Evolutionary conservation across 331 rosid species (phyloP).

Genomic region (Erythrophleum ivorense): DNA sequence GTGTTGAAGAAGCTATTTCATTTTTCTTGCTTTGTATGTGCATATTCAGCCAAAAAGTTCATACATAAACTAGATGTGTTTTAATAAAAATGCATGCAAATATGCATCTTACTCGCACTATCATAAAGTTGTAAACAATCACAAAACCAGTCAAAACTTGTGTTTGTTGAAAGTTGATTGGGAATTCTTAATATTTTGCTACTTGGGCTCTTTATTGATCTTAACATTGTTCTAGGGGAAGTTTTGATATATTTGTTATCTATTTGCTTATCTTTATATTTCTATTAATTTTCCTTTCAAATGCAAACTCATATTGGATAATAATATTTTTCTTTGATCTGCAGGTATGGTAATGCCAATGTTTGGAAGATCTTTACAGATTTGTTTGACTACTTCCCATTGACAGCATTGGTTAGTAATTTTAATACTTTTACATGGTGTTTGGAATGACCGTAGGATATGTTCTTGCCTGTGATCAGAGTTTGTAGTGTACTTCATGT

Average conservation of each 20-base stretch:
- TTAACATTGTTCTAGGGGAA: not conserved
- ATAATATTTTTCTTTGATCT: constrained; percentile 38
- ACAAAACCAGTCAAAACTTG: not conserved
- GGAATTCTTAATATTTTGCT: constrained; percentile 3
- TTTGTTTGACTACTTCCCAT: constrained; percentile 94
- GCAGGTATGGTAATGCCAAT: constrained; percentile 95
- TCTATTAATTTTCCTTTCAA: constrained; percentile 2
- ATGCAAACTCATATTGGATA: constrained; percentile 28
- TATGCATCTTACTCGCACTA: not conserved
- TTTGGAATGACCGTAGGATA: constrained; percentile 19
- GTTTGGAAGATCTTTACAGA: constrained; percentile 98
- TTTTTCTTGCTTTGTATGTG: not conserved
- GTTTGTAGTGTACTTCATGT: constrained; percentile 7
- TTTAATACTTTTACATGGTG: constrained; percentile 12
- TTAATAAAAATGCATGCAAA: constrained; percentile 8
- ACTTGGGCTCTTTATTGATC: not conserved
- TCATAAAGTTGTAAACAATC: not conserved
- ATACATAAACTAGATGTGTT: not conserved
- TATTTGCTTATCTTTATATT: not conserved
- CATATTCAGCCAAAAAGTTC: not conserved
- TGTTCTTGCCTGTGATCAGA: not conserved
- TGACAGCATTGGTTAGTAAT: constrained; percentile 95
- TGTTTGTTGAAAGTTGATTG: not conserved
- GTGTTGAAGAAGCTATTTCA: not conserved
- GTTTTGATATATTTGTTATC: not conserved